Conservation (phyloP, 2,329 filamentous ascomycete genomes). For the Calonectria ilicicola region DNA sequence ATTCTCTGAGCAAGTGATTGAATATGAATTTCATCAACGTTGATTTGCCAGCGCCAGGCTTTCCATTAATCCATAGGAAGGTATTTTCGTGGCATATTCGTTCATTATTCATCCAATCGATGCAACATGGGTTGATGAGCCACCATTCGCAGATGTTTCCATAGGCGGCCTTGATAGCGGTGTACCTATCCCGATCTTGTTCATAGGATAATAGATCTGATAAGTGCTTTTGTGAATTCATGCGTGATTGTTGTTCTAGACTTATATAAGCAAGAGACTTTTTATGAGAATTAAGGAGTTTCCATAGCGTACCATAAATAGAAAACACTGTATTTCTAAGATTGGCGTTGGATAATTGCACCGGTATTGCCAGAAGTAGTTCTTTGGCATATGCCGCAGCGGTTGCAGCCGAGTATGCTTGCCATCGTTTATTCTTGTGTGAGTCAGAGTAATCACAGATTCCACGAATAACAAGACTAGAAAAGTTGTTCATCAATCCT, state of each 20-base stretch:
- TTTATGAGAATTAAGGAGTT: neutral
- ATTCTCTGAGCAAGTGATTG: too few species aligned
- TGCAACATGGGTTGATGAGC: neutral
- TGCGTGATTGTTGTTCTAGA: neutral
- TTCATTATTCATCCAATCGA: neutral
- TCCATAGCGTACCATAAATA: neutral
- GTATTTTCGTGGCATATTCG: neutral
- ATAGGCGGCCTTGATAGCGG: neutral
- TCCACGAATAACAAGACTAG: conserved; percentile 49
- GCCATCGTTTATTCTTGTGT: conserved; percentile 53
- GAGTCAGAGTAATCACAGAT: conserved; percentile 53
- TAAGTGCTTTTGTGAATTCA: too few species aligned
- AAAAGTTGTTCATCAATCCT: conserved; percentile 36
- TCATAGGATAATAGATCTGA: neutral
- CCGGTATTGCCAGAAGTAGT: conserved; percentile 15
- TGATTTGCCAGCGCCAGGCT: conserved; percentile 4
- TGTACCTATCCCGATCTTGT: neutral
- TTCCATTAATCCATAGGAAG: neutral
- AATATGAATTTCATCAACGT: neutral
- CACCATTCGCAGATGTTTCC: neutral
- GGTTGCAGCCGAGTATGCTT: conserved; percentile 47
- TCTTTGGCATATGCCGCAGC: conserved; percentile 45
- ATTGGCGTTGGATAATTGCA: neutral
- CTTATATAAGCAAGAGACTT: too few species aligned
- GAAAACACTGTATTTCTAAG: neutral